Conservation (phyloP, 2,329 filamentous ascomycete genomes). For the Sclerotinia glacialis region DNA sequence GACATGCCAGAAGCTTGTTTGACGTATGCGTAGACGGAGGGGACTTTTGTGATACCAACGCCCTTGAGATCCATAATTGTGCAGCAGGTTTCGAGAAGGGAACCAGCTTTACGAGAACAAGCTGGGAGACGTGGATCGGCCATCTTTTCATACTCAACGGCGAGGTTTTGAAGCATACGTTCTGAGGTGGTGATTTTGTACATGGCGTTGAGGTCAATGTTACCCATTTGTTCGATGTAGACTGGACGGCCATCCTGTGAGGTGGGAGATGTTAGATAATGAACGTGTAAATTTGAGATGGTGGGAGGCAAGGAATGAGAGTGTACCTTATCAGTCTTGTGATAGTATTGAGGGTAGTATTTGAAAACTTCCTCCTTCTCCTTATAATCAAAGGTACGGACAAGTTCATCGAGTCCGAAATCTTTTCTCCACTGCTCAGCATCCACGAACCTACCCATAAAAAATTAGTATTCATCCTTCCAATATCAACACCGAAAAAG, state of each 20-base stretch:
- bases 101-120: conserved; percentile 86
- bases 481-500: background rate
- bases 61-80: conserved; percentile 98
- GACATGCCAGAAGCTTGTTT: conserved; percentile 81
- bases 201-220: conserved; percentile 85
- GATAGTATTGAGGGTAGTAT: conserved; percentile 98
- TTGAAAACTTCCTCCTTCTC: conserved; percentile 82
- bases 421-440: conserved; percentile 89
- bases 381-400: conserved; percentile 78
- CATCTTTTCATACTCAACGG: conserved; percentile 96
- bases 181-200: conserved; percentile 89
- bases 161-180: conserved; percentile 94
- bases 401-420: conserved; percentile 77
- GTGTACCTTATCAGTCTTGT: conserved; percentile 82
- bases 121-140: conserved; percentile 90
- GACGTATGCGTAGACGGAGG: conserved; percentile 85
- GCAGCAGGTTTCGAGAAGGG: conserved; percentile 95
- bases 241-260: conserved; percentile 86
- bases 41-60: conserved; percentile 77
- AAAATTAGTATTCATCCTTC: conserved; percentile 23
- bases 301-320: too few species aligned
- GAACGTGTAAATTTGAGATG: background rate
- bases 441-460: conserved; percentile 71
- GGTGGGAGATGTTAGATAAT: conserved; percentile 2
- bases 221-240: conserved; percentile 95